These are phyloP conservation scores for Grosmannia penicillata DNA, from an alignment of 2,329 filamentous ascomycete genomes.

Conservation along the genomic window DNA sequence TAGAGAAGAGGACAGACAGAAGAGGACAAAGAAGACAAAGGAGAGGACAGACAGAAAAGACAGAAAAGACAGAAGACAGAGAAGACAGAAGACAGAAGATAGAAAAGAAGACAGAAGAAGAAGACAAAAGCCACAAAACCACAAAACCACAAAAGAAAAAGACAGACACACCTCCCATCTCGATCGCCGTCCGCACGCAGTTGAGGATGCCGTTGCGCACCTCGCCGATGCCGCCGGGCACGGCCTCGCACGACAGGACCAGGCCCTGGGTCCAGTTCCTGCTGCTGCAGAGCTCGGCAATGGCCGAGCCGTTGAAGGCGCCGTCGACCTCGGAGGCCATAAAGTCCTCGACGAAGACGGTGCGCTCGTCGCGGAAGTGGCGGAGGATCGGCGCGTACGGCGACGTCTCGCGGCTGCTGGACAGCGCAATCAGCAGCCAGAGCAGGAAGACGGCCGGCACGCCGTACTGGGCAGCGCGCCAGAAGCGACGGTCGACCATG, in stretches of 20 bases:
- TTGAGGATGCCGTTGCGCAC: conserved; percentile 29
- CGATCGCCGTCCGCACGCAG: conserved; percentile 30
- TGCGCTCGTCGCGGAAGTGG: conserved; percentile 17
- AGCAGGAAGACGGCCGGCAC: conserved; percentile 12
- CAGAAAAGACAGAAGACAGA: no score
- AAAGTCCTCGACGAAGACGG: conserved; percentile 19
- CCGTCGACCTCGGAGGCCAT: conserved; percentile 19
- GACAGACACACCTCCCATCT: conserved; percentile 25
- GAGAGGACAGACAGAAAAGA: no score
- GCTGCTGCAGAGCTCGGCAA: conserved; percentile 19
- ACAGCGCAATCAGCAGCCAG: conserved; percentile 14
- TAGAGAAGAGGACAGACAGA: background rate
- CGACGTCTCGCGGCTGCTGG: conserved; percentile 1
- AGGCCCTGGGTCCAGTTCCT: conserved; percentile 25
- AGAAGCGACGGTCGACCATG: conserved; percentile 13
- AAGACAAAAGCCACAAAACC: background rate
- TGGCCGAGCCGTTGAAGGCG: conserved; percentile 16
- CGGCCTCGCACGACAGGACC: conserved; percentile 27
- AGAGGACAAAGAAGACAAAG: background rate
- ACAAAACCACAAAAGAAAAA: background rate
- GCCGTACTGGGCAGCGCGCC: conserved; percentile 14
- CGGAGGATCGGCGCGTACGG: conserved; percentile 12
- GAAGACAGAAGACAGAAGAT: no score
- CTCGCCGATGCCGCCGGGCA: conserved; percentile 26
- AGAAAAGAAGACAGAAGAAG: background rate